Conservation (phyloP, 1,284 basidiomycete species). For the Schizopora paradoxa region DNA sequence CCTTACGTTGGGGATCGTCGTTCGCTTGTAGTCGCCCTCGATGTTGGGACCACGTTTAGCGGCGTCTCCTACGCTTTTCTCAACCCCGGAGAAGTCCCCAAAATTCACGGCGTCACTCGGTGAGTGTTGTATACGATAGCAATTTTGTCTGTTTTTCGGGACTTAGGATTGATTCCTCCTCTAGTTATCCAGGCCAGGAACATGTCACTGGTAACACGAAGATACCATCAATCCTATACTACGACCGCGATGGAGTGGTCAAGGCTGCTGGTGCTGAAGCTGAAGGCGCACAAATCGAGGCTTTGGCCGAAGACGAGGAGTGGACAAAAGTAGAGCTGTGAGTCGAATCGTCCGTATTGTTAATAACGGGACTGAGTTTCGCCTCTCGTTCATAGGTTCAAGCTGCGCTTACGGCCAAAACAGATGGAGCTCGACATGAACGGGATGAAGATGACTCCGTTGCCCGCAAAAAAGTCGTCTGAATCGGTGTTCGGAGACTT, state of each 20-base stretch:
- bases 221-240: conserved; percentile 71
- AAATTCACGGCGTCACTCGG: conserved; percentile 70
- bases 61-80: conserved; percentile 74
- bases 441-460: conserved; percentile 62
- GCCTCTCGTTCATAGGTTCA: conserved; percentile 48
- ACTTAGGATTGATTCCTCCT: conserved; percentile 10
- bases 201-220: conserved; percentile 79
- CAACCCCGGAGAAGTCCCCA: conserved; percentile 66
- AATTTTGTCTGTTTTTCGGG: conserved; percentile 5
- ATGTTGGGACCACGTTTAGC: conserved; percentile 72
- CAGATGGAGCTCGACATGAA: conserved; percentile 76
- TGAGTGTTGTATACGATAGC: conserved; percentile 24
- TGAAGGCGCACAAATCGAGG: conserved; percentile 49
- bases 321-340: conserved; percentile 73
- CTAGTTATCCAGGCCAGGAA: conserved; percentile 73
- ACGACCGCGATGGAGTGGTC: conserved; percentile 56
- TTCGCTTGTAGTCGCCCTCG: conserved; percentile 67
- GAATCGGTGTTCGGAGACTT: conserved; percentile 76
- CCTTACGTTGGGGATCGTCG: conserved; percentile 59
- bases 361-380: too few species aligned
- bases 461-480: conserved; percentile 60
- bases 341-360: conserved; percentile 27
- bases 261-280: conserved; percentile 72
- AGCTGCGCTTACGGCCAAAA: conserved; percentile 67
- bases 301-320: conserved; percentile 64